Base-by-base conservation (phyloP, 2,329 filamentous ascomycete species). In the Ophiocordyceps camponoti-leonardi region DNA sequence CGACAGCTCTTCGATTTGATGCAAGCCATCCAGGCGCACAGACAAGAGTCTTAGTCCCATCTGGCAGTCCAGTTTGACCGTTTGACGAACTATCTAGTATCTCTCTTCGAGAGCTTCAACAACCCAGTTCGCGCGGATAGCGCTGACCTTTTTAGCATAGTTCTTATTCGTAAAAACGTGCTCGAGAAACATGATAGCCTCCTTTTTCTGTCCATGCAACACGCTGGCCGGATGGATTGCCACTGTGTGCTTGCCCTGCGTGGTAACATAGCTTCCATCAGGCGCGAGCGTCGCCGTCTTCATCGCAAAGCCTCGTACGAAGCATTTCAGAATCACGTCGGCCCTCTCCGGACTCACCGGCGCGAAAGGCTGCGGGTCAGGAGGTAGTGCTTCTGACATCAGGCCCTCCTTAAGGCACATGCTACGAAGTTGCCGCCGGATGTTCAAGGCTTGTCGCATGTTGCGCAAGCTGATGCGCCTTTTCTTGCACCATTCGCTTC, bases 1-100 rank as follows among this genome's bases (percentile, higher is more conserved):
- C 85, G 81, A 1, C 92, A 98, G 62, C 67, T 98, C 53, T 95
- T 95, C 58, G 90, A 96, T 60, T 69, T 98, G 47, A 93, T 95
- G 86, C 75, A 83, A 60, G 77, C 85, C 2, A 93, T 94, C 47
- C 63, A 64, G 51, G 69, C 68, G 14, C 58, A 54, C 46, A 50
- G 8, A n/a, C 16, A 18, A 37, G 3, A 10, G 6, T 10, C 16
- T n/a, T 37, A 37, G 33, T 37, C 33, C 13, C 13, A 35, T 14
- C 14, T 4, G 14, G 6, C 13, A n/a, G 31, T 35, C n/a, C 6
- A n/a, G 31, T 35, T 6, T 23, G 22, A 23, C 22, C 6, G 22
- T n/a, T 4, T 35, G 31, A n/a, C 31, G 31, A 35, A 6, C 14
- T 8, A 6, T n/a, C 44, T 42, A 26, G 18, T 28, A 22, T 11